These are phyloP conservation scores for Dictyostelium purpureum DNA, from an alignment of 78 protist species.

Conservation along the genomic window DNA sequence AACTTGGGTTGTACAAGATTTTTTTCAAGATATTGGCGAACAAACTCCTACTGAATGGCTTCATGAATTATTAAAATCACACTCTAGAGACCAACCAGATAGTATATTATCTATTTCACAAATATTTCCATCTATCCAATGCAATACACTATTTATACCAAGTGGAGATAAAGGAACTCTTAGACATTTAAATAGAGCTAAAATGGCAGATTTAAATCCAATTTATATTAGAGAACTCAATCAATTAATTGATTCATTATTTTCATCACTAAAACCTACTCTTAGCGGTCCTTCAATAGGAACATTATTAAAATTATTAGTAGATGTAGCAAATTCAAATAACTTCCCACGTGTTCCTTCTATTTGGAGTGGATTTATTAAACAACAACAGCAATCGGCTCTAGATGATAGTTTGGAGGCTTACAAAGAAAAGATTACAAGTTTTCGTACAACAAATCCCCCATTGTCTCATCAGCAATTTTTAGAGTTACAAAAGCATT, in stretches of 20 bases:
- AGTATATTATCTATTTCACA: constrained; percentile 2
- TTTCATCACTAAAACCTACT: constrained; percentile 1
- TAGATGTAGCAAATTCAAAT: constrained; percentile 53
- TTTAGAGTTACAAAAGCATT: background rate
- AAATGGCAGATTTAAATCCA: constrained; percentile 33
- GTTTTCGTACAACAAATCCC: background rate
- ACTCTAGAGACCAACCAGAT: constrained; percentile 48
- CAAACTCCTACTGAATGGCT: constrained; percentile 67
- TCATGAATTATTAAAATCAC: constrained; percentile 13
- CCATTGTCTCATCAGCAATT: constrained; percentile 25
- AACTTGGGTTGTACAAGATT: constrained; percentile 77
- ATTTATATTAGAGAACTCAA: constrained; percentile 26
- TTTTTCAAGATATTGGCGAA: constrained; percentile 72
- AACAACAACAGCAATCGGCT: constrained; percentile 61
- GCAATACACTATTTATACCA: constrained; percentile 65
- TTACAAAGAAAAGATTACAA: constrained; percentile 19
- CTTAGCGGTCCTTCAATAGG: constrained; percentile 49
- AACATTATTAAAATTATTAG: constrained; percentile 30
- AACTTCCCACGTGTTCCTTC: constrained; percentile 66
- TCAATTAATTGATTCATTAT: constrained; percentile 3
- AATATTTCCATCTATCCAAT: constrained; percentile 61
- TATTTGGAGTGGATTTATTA: constrained; percentile 60
- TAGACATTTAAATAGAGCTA: constrained; percentile 31
- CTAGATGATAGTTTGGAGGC: background rate
- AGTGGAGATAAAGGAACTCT: constrained; percentile 55